phyloP scores from a whole-genome alignment of 495 filamentous ascomycete genomes.

The Symbiotaphrina buchneri region DNA sequence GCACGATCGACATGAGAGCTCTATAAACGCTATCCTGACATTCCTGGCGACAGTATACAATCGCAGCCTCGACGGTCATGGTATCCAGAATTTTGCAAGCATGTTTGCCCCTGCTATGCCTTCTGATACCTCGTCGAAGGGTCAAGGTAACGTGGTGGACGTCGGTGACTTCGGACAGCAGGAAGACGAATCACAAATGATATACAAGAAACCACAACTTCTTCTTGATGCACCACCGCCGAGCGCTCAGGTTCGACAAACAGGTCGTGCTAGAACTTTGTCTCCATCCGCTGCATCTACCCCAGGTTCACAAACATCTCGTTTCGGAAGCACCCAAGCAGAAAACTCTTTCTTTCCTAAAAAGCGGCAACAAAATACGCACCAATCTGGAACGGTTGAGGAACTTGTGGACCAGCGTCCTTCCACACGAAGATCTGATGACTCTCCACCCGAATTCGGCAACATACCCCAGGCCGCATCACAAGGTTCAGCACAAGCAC shows the following conservation, averaged over 20 bases:
- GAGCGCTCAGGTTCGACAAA: too few species aligned
- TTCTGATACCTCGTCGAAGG: conserved; percentile 28
- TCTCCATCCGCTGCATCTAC: not conserved
- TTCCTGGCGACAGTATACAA: conserved; percentile 95
- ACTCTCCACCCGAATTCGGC: conserved; percentile 7
- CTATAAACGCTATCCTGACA: conserved; percentile 91
- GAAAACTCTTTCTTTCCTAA: conserved; percentile 15
- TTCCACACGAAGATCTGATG: not conserved
- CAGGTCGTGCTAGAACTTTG: too few species aligned
- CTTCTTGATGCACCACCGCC: too few species aligned
- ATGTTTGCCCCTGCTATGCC: conserved; percentile 46
- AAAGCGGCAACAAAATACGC: conserved; percentile 6
- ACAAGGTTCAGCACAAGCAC: conserved; percentile 28
- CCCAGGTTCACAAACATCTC: conserved; percentile 1
- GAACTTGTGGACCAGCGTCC: conserved; percentile 11
- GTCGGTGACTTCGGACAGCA: conserved; percentile 31
- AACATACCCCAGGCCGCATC: not conserved
- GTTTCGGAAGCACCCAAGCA: too few species aligned
- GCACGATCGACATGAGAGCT: conserved; percentile 90
- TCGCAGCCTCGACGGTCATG: conserved; percentile 40
- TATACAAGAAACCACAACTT: too few species aligned
- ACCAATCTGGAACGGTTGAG: conserved; percentile 10
- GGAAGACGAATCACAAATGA: too few species aligned
- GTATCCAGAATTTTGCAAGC: conserved; percentile 41
- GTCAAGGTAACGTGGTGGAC: conserved; percentile 48